These are phyloP conservation scores for Monosporascus sp. DNA, from an alignment of 2,329 filamentous ascomycete species.

Conservation along the genomic window DNA sequence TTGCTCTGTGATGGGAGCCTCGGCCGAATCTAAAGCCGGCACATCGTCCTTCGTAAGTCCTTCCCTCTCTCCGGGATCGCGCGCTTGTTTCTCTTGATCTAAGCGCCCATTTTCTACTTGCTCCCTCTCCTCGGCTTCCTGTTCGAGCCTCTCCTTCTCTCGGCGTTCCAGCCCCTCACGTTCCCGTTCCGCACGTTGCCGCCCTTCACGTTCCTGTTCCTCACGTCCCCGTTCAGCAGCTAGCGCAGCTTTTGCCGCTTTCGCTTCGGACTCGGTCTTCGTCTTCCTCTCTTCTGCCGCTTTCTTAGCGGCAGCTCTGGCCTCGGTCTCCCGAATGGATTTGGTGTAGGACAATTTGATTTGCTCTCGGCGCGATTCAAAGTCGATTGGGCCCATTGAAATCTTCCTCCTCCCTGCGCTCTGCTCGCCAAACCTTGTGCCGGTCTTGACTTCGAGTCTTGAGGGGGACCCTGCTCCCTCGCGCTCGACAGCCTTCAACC, in stretches of 20 bases:
- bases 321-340: conserved; percentile 71
- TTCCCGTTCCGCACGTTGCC: conserved; percentile 7
- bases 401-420: conserved; percentile 45
- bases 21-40: conserved; percentile 3
- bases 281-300: conserved; percentile 50
- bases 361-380: conserved; percentile 73
- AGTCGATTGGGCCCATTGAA: conserved; percentile 72
- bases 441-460: conserved; percentile 25
- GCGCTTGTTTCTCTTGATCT: conserved; percentile 1
- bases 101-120: background rate
- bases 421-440: conserved; percentile 33
- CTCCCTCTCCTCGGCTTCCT: conserved; percentile 3
- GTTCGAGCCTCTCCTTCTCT: conserved; percentile 12
- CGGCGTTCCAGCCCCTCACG: conserved; percentile 6
- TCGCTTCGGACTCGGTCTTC: conserved; percentile 44
- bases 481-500: conserved; percentile 56
- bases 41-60: conserved; percentile 5
- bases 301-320: conserved; percentile 43
- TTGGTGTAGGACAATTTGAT: conserved; percentile 84
- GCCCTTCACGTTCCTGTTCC: conserved; percentile 2
- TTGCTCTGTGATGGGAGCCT: conserved; percentile 12
- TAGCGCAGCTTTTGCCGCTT: conserved; percentile 34
- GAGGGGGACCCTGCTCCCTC: conserved; percentile 41
- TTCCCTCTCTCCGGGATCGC: conserved; percentile 1
- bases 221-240: conserved; percentile 24